phyloP scores from a whole-genome alignment of 306 rosid species.

The Oxytropis ochrocephala region DNA sequence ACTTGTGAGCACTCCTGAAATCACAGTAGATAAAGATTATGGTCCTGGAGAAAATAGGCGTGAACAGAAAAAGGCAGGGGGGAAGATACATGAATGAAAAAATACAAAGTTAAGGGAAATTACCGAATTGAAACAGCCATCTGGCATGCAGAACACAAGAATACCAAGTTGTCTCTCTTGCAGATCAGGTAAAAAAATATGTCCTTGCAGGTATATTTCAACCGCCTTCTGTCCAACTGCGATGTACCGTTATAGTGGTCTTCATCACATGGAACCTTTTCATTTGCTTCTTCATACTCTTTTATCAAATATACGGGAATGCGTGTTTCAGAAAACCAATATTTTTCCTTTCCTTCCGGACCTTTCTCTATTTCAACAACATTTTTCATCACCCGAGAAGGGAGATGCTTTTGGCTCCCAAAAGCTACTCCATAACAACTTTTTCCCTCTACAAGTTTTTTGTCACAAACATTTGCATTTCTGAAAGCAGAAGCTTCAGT shows the following conservation, averaged over 20 bases:
- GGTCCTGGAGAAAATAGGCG: background rate
- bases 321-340: conserved; percentile 82
- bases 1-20: conserved; percentile 72
- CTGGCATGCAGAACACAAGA: conserved; percentile 66
- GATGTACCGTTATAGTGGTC: conserved; percentile 32
- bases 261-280: conserved; percentile 29
- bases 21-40: conserved; percentile 22
- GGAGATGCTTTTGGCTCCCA: conserved; percentile 90
- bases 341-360: conserved; percentile 53
- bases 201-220: conserved; percentile 48
- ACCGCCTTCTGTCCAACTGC: conserved; percentile 38
- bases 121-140: conserved; percentile 54
- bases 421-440: conserved; percentile 64
- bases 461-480: conserved; percentile 73
- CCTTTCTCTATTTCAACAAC: conserved; percentile 57
- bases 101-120: conserved; percentile 4
- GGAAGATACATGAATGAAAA: background rate
- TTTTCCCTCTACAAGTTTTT: conserved; percentile 52
- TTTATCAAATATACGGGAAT: conserved; percentile 83
- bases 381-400: conserved; percentile 83
- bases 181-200: conserved; percentile 72
- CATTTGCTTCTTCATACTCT: conserved; percentile 58
- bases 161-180: conserved; percentile 75
- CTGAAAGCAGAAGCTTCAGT: conserved; percentile 86
- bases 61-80: background rate